Evolutionary conservation across 257 asterid genomes (phyloP).

Genomic region (Nyctanthes arbortristis): DNA sequence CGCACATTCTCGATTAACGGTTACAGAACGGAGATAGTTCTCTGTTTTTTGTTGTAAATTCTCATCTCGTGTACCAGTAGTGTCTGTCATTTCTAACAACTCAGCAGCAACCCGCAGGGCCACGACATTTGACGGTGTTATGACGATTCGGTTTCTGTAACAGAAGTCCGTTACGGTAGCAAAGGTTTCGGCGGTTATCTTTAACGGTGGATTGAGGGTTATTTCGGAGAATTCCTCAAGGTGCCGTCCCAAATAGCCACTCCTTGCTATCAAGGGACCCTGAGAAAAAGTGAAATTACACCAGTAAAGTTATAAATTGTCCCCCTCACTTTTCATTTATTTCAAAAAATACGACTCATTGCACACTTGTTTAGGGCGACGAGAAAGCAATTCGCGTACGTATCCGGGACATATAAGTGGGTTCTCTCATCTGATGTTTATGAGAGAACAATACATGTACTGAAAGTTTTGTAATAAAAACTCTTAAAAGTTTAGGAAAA

Average conservation of each 20-base stretch:
- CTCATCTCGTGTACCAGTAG: constrained; percentile 25
- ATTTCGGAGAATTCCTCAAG: constrained; percentile 53
- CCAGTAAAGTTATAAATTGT: constrained; percentile 45
- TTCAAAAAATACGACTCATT: constrained; percentile 19
- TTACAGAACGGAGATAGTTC: constrained; percentile 54
- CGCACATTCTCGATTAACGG: constrained; percentile 53
- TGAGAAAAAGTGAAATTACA: constrained; percentile 29
- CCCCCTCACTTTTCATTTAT: constrained; percentile 21
- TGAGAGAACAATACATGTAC: no score
- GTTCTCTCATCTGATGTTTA: background rate
- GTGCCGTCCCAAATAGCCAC: constrained; percentile 59
- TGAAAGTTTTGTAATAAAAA: no score
- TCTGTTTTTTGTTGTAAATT: constrained; percentile 65
- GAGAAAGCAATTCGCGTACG: no score
- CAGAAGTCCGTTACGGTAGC: constrained; percentile 62
- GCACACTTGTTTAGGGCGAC: constrained; percentile 43
- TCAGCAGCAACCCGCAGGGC: constrained; percentile 79
- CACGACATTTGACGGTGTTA: constrained; percentile 81
- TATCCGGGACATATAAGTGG: background rate
- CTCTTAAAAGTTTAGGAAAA: no score
- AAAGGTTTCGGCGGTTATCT: constrained; percentile 74
- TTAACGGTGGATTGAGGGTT: constrained; percentile 79
- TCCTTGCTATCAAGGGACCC: constrained; percentile 60
- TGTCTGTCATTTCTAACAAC: constrained; percentile 65
- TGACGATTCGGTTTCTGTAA: constrained; percentile 52